phyloP scores from a whole-genome alignment of 2,329 filamentous ascomycete species.

The Aspergillus pseudotamarii region DNA sequence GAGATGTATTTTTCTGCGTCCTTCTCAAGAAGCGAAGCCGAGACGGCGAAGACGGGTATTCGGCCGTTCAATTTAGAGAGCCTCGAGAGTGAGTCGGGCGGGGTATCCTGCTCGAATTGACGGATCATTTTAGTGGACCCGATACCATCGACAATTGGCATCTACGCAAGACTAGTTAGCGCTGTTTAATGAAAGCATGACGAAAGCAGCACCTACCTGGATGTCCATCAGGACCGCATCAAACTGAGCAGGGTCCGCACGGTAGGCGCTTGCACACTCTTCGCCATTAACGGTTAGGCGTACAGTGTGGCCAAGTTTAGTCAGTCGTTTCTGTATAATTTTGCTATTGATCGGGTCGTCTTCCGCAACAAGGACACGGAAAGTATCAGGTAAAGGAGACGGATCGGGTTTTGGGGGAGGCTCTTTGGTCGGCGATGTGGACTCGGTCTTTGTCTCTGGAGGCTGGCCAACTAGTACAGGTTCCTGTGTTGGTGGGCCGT shows the following conservation, averaged over 20 bases:
- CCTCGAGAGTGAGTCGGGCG: slow-evolving; percentile 56
- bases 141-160: slow-evolving; percentile 94
- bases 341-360: slow-evolving; percentile 88
- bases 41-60: slow-evolving; percentile 84
- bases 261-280: slow-evolving; percentile 75
- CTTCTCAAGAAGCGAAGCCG: slow-evolving; percentile 76
- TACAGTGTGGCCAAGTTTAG: slow-evolving; percentile 74
- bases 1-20: slow-evolving; percentile 70
- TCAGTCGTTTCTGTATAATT: slow-evolving; percentile 77
- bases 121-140: slow-evolving; percentile 83
- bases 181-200: not conserved
- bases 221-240: slow-evolving; percentile 92
- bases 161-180: slow-evolving; percentile 54
- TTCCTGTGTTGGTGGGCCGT: not conserved
- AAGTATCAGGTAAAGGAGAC: slow-evolving; percentile 1
- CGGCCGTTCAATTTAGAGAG: slow-evolving; percentile 64
- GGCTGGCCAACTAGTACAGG: not conserved
- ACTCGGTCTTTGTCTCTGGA: not conserved
- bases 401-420: not conserved
- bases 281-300: slow-evolving; percentile 79
- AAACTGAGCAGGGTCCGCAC: slow-evolving; percentile 63
- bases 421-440: not conserved
- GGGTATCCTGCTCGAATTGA: slow-evolving; percentile 64
- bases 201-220: slow-evolving; percentile 63
- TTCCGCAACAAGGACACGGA: slow-evolving; percentile 73